Evolutionary conservation across 805 yeast genomes (phyloP).

Genomic region (Monosporozyma siamensis): DNA sequence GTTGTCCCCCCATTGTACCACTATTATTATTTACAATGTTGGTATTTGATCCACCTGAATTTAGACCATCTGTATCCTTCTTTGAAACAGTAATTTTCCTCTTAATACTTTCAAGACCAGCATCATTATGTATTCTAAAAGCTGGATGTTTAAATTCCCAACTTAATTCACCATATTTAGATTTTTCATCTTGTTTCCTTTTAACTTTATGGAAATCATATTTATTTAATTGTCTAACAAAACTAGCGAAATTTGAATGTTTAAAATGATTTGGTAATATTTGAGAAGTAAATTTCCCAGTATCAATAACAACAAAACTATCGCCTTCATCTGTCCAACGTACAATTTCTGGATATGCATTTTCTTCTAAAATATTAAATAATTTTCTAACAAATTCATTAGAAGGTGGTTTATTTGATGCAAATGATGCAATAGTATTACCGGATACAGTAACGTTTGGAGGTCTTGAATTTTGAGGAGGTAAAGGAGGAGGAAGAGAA

Average conservation of each 20-base stretch:
- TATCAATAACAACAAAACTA: constrained; percentile 80
- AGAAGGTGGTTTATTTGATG: constrained; percentile 31
- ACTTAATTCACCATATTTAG: constrained; percentile 62
- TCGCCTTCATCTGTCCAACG: constrained; percentile 84
- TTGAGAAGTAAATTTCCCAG: constrained; percentile 80
- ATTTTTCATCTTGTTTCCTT: constrained; percentile 48
- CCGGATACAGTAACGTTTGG: not conserved
- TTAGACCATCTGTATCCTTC: constrained; percentile 28
- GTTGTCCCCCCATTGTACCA: constrained; percentile 2
- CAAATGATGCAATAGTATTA: not conserved
- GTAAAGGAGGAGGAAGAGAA: not conserved
- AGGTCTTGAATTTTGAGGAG: not conserved
- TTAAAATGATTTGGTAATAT: constrained; percentile 89
- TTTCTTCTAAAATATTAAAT: constrained; percentile 77
- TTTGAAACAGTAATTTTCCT: constrained; percentile 63
- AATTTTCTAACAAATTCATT: constrained; percentile 73
- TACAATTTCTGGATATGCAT: constrained; percentile 64
- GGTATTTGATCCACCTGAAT: constrained; percentile 15
- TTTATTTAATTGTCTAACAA: constrained; percentile 91
- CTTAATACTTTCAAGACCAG: constrained; percentile 78
- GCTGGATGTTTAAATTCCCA: constrained; percentile 96
- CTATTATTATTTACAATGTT: constrained; percentile 24
- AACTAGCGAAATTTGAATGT: constrained; percentile 88
- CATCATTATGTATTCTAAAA: constrained; percentile 65
- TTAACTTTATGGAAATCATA: constrained; percentile 97